Conservation (phyloP, 345 rosid species). For the Luvunga scandens region DNA sequence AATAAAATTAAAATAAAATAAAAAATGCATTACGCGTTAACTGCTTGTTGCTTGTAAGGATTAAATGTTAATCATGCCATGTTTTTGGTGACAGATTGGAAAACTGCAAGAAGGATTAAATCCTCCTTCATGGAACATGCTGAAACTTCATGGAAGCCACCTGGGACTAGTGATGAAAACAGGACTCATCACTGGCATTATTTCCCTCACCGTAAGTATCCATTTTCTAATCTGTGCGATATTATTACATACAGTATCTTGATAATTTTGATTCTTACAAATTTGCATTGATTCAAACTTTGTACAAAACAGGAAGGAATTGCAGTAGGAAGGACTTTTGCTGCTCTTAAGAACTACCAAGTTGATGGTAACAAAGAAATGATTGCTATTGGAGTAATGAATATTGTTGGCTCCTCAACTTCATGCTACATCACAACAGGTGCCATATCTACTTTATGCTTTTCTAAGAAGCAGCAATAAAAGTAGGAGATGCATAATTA, state of each 20-base stretch:
- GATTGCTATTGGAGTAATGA: conserved; percentile 96
- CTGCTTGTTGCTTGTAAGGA: not conserved
- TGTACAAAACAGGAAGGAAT: conserved; percentile 82
- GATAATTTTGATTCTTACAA: not conserved
- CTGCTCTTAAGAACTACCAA: conserved; percentile 78
- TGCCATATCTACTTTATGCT: conserved; percentile 4
- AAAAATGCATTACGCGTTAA: not conserved
- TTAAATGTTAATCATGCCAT: not conserved
- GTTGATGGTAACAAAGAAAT: conserved; percentile 99
- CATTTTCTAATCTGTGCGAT: not conserved
- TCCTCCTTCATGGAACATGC: conserved; percentile 93
- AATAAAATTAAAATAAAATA: not conserved
- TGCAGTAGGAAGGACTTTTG: conserved; percentile 97
- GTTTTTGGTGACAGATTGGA: conserved; percentile 48
- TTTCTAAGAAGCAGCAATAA: not conserved
- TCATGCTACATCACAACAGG: conserved; percentile 93
- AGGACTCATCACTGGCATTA: conserved; percentile 81
- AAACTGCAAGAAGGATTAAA: conserved; percentile 80
- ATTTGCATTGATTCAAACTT: not conserved
- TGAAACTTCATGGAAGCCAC: conserved; percentile 69
- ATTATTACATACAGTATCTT: not conserved
- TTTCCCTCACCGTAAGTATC: conserved; percentile 80
- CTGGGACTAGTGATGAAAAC: conserved; percentile 74
- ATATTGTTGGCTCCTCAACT: conserved; percentile 87
- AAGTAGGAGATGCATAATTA: not conserved